A percentile compares a stretch with the other conserved stretches of the same genome.
phyloP scores from a whole-genome alignment of 2,329 filamentous ascomycete genomes.

The Fusarium pseudoanthophilum region DNA sequence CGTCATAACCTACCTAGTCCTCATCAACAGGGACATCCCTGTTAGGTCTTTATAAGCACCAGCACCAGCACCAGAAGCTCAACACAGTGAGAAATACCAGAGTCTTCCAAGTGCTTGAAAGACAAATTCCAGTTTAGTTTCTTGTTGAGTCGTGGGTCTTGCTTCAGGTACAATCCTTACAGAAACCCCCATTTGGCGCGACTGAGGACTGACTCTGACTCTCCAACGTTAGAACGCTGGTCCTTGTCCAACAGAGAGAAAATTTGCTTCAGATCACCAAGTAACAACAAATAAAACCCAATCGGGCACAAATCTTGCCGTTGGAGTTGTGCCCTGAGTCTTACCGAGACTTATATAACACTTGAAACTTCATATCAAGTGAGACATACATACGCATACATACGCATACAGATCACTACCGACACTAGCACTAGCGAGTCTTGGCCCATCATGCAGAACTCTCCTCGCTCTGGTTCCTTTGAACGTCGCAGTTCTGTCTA shows the following conservation, averaged over 20 bases:
- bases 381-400: background rate
- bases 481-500: slow-evolving; percentile 33
- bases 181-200: background rate
- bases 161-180: slow-evolving; percentile 13
- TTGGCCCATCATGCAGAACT: slow-evolving; percentile 27
- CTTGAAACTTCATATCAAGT: slow-evolving; percentile 2
- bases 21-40: slow-evolving; percentile 23
- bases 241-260: slow-evolving; percentile 18
- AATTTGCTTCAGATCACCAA: slow-evolving; percentile 13
- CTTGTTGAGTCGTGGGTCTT: slow-evolving; percentile 10
- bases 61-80: background rate
- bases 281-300: slow-evolving; percentile 6
- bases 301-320: slow-evolving; percentile 7
- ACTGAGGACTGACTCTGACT: slow-evolving; percentile 10
- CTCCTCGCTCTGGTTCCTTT: slow-evolving; percentile 36
- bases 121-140: background rate
- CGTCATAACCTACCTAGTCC: slow-evolving; percentile 14
- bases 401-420: background rate
- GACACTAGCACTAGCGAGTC: slow-evolving; percentile 15
- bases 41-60: slow-evolving; percentile 1
- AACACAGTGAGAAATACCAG: background rate
- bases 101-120: background rate
- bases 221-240: slow-evolving; percentile 11
- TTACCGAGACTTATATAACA: slow-evolving; percentile 10
- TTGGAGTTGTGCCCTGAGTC: background rate